Evolutionary conservation across 495 filamentous ascomycete species (phyloP), one percentile per base, ranked within the genome.

Genomic region (Astrocystis sublimbata): DNA sequence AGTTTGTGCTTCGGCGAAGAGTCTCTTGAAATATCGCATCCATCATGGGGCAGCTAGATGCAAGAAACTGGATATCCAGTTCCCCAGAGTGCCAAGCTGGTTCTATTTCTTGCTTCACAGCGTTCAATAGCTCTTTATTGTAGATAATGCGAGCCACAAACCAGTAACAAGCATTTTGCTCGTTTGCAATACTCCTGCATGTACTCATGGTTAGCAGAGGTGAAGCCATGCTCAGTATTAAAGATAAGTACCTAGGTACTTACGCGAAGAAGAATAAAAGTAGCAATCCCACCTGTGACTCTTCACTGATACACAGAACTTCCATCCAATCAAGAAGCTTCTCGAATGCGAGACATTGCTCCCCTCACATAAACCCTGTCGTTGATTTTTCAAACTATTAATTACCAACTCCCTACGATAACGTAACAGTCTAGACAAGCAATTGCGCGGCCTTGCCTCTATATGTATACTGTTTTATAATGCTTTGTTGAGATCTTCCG

Each of bases 101-200:
- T 13, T 55, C 51, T 2, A 28, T 55, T 28, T 55, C 51, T 8
- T 5, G 13, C 31, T 28, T 38, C 23, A 55, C 31, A 15, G 3
- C 2, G 2, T 21, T 15, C 4, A 55, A 17, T 6, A 55, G 51
- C 12, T 23, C 19, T 2, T 17, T 15, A n/a, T 55, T n/a, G 23
- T 55, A 38, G 31, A 55, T 10, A 2, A 55, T 4, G 15, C 26
- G 31, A 4, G 30, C 51, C 1, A 55, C 6, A 6, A 36, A 12
- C 51, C 51, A 55, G 31, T n/a, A 55, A 6, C 30, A 55, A 13
- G 13, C 10, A 33, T 38, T 36, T 7, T 55, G 7, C 15, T 36
- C 51, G 51, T 55, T 55, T 21, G 51, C 28, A 17, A 53, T 38
- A 15, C 30, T 46, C 43, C 43, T 46, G 21, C 17, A 46, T 46